A percentile compares a stretch with the other conserved stretches of the same genome.
Conservation (phyloP, 2,329 filamentous ascomycete genomes). For the Scedosporium apiospermum region DNA sequence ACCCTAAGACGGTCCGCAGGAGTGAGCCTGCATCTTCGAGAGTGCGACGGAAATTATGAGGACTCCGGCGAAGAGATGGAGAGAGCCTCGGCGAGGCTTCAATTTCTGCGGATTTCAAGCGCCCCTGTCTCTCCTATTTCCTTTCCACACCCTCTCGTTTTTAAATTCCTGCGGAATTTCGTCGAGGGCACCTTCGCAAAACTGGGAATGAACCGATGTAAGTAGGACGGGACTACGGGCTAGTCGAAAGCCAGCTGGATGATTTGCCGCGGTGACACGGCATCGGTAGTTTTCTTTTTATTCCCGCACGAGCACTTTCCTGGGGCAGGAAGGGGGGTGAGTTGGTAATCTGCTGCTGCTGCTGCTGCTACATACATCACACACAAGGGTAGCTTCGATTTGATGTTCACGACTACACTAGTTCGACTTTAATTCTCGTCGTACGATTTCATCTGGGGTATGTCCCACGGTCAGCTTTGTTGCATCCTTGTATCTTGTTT, state of each 20-base stretch:
- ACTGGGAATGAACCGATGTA: neutral
- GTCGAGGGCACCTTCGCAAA: neutral
- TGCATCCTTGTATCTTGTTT: no score
- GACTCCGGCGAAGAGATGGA: neutral
- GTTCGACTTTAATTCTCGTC: neutral
- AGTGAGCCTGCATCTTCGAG: neutral
- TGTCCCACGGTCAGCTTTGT: no score
- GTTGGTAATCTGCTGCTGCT: no score
- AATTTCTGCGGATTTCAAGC: neutral
- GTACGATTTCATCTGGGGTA: neutral
- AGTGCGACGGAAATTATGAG: neutral
- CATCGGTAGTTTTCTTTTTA: neutral
- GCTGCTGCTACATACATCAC: no score
- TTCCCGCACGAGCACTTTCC: no score
- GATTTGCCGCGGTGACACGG: neutral
- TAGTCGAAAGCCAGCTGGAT: neutral
- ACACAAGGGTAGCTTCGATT: neutral
- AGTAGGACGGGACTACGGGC: neutral
- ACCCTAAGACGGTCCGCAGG: neutral
- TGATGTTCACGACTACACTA: neutral
- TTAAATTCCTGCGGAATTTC: neutral
- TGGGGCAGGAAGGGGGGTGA: no score
- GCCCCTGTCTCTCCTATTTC: no score
- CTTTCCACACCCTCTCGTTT: no score
- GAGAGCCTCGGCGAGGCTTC: neutral